Percentiles rank a stretch among this genome's conserved stretches.
These are phyloP conservation scores for Boletus pseudopeckii DNA, from an alignment of 768 basidiomycete genomes.

Conservation along the genomic window DNA sequence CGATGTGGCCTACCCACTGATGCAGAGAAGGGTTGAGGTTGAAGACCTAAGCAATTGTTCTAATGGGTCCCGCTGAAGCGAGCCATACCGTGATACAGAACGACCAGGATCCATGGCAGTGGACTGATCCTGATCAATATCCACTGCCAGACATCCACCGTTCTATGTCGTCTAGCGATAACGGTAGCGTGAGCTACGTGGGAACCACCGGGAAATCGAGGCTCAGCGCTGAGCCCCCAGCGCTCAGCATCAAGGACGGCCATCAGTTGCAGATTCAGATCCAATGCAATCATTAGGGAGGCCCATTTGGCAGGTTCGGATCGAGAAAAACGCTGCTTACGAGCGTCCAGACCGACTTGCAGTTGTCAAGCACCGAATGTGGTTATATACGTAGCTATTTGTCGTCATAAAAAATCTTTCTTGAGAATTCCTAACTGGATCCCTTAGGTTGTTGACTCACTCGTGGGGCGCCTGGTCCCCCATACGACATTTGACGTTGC, in stretches of 20 bases:
- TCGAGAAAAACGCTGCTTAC: not conserved
- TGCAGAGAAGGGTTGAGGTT: not conserved
- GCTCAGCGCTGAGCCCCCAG: not conserved
- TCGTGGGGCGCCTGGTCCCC: constrained; percentile 11
- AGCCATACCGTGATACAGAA: not conserved
- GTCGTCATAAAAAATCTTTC: constrained; percentile 16
- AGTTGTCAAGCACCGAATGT: constrained; percentile 9
- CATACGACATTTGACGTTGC: not conserved
- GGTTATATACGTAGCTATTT: constrained; percentile 22
- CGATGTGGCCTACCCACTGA: not conserved
- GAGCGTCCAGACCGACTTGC: constrained; percentile 3
- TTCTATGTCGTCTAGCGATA: constrained; percentile 6
- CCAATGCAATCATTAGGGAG: constrained; percentile 1
- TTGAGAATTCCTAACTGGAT: constrained; percentile 19
- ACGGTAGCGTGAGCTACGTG: constrained; percentile 15
- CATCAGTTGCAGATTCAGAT: constrained; percentile 1
- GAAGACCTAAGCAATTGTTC: not conserved
- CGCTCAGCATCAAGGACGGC: not conserved
- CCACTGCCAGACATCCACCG: not conserved
- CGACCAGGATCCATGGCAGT: not conserved
- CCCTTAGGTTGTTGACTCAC: constrained; percentile 23
- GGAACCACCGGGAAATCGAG: constrained; percentile 3
- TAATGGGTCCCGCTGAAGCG: not conserved
- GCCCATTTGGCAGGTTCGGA: not conserved
- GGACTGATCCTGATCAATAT: constrained; percentile 19